phyloP scores from a whole-genome alignment of 225 moss, liverwort and hornwort species.

The Pseudoscleropodium purum region DNA sequence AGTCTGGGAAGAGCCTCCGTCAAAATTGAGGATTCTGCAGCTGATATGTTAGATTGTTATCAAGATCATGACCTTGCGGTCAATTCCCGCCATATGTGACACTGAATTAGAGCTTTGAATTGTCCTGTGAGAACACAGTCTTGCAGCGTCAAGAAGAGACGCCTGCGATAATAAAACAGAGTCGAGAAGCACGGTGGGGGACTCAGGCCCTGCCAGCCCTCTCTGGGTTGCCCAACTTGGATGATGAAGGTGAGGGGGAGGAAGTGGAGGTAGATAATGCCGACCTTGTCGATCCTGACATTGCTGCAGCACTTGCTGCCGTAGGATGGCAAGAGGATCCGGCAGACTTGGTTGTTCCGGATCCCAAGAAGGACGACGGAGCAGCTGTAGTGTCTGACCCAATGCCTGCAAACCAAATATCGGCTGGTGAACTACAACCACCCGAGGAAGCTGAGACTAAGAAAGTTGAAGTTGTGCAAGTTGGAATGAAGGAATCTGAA shows the following conservation, averaged over 20 bases:
- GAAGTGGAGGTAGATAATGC: conserved; percentile 61
- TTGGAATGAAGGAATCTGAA: conserved; percentile 8
- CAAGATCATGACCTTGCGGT: background rate
- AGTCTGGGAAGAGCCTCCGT: background rate
- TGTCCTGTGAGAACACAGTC: conserved; percentile 17
- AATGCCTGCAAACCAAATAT: background rate
- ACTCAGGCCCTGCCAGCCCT: conserved; percentile 34
- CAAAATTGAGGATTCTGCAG: background rate
- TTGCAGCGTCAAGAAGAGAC: conserved; percentile 46
- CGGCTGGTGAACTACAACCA: background rate
- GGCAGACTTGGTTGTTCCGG: conserved; percentile 5
- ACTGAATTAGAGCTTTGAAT: conserved; percentile 9
- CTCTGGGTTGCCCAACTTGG: conserved; percentile 23
- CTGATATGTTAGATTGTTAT: background rate
- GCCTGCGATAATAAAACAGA: conserved; percentile 47
- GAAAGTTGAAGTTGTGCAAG: background rate
- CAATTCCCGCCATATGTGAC: background rate
- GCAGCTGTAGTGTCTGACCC: background rate
- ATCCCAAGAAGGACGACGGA: background rate
- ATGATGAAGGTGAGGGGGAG: conserved; percentile 54
- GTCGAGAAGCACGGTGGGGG: conserved; percentile 33
- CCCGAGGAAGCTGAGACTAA: conserved; percentile 10
- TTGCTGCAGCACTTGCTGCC: conserved; percentile 77
- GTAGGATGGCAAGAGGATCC: conserved; percentile 83
- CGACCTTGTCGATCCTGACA: conserved; percentile 79